Evolutionary conservation across 2,329 filamentous ascomycete genomes (phyloP).

Genomic region (Lecanicillium sp.): DNA sequence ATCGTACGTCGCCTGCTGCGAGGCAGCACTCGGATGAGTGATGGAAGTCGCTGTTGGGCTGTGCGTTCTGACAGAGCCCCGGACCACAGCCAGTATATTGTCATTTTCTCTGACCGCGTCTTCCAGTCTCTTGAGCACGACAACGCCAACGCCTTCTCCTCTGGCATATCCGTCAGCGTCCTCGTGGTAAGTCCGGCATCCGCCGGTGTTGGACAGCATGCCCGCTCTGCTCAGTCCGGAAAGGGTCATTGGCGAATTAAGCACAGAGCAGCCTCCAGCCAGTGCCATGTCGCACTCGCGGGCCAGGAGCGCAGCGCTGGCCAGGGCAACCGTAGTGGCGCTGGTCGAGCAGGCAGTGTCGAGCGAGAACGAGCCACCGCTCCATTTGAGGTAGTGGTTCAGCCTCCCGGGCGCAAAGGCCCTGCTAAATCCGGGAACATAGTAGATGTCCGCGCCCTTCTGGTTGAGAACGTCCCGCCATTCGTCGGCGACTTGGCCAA

Average conservation of each 20-base stretch:
- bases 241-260: slow-evolving; percentile 76
- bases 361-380: slow-evolving; percentile 63
- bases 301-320: slow-evolving; percentile 60
- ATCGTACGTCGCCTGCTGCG: slow-evolving; percentile 63
- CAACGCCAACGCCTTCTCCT: slow-evolving; percentile 65
- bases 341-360: slow-evolving; percentile 74
- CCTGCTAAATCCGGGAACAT: slow-evolving; percentile 40
- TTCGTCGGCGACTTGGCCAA: slow-evolving; percentile 68
- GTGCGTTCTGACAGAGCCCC: slow-evolving; percentile 71
- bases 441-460: slow-evolving; percentile 54
- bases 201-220: slow-evolving; percentile 56
- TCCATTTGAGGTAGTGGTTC: slow-evolving; percentile 74
- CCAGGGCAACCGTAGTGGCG: slow-evolving; percentile 62
- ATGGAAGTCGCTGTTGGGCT: slow-evolving; percentile 76
- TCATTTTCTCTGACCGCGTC: slow-evolving; percentile 72
- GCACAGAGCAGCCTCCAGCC: slow-evolving; percentile 67
- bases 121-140: slow-evolving; percentile 70
- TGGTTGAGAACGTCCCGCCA: slow-evolving; percentile 69
- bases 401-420: slow-evolving; percentile 53
- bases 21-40: slow-evolving; percentile 70
- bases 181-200: slow-evolving; percentile 66
- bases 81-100: slow-evolving; percentile 65
- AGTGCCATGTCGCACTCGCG: slow-evolving; percentile 73
- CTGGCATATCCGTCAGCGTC: slow-evolving; percentile 76
- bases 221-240: slow-evolving; percentile 69